phyloP scores from a whole-genome alignment of 2,329 filamentous ascomycete genomes.

The Ilyonectria robusta region DNA sequence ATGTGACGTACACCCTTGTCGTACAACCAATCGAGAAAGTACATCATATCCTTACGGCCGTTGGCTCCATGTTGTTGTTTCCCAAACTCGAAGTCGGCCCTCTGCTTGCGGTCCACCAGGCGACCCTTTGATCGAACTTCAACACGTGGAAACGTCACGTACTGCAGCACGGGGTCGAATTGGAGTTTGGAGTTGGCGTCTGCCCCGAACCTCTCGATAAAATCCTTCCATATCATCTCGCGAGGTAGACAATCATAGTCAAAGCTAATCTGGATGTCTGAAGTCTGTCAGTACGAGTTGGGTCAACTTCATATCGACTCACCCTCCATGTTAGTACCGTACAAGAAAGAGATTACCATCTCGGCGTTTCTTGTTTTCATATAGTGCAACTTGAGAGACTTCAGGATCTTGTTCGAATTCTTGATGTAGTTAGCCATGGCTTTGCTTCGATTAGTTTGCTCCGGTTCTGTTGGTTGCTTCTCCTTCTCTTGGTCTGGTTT shows the following conservation, averaged over 20 bases:
- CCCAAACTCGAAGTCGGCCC: too few relatives aligned
- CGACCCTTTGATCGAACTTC: neutral
- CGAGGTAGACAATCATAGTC: slow-evolving; percentile 17
- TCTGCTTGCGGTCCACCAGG: too few relatives aligned
- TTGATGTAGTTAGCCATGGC: neutral
- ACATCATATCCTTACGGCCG: slow-evolving; percentile 16
- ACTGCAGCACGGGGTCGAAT: slow-evolving; percentile 15
- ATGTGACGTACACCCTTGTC: slow-evolving; percentile 21
- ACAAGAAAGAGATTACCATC: slow-evolving; percentile 16
- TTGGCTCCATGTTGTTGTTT: neutral
- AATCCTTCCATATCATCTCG: neutral
- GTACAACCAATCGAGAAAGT: slow-evolving; percentile 27
- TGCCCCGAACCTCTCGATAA: slow-evolving; percentile 3
- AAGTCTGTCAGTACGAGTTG: neutral
- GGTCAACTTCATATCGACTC: neutral
- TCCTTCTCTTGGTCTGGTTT: too few relatives aligned
- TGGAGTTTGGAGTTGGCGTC: neutral
- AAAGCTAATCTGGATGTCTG: slow-evolving; percentile 22
- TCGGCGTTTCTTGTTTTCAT: slow-evolving; percentile 14
- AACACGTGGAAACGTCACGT: slow-evolving; percentile 16
- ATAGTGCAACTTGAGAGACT: slow-evolving; percentile 20
- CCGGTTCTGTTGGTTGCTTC: too few relatives aligned
- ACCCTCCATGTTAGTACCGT: slow-evolving; percentile 22
- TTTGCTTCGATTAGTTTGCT: too few relatives aligned
- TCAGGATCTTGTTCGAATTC: slow-evolving; percentile 5